Evolutionary conservation across 176 grass and related monocot species (phyloP).

Genomic region (Raddia distichophylla): DNA sequence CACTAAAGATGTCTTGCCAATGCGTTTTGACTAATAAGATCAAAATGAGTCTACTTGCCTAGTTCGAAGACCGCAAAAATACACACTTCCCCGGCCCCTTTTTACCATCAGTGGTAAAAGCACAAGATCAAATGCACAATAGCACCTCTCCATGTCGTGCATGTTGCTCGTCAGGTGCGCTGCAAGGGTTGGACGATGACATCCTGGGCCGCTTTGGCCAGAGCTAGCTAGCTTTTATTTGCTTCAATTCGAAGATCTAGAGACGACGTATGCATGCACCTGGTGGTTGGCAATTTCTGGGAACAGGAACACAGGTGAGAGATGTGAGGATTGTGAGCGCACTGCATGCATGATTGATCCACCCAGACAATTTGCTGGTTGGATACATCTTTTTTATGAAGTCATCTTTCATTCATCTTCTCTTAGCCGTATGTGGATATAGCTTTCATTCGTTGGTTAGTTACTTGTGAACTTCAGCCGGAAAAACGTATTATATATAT

Average conservation of each 20-base stretch:
- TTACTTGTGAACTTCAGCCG: constrained; percentile 29
- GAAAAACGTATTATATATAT: not conserved
- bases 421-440: not conserved
- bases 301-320: constrained; percentile 17
- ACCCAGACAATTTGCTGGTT: constrained; percentile 1
- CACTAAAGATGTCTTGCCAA: too few species aligned
- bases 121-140: too few species aligned
- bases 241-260: constrained; percentile 28
- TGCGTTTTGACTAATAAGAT: too few species aligned
- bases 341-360: constrained; percentile 45
- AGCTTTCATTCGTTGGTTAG: constrained; percentile 24
- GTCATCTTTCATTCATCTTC: constrained; percentile 33
- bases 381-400: not conserved
- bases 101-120: not conserved
- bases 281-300: constrained; percentile 37
- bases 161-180: constrained; percentile 32
- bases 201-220: constrained; percentile 15
- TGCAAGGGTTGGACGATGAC: not conserved
- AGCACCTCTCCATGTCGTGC: constrained; percentile 34
- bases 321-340: constrained; percentile 16
- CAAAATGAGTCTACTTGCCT: too few species aligned
- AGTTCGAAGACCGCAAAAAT: too few species aligned
- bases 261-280: not conserved
- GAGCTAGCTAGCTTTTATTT: not conserved
- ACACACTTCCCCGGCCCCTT: too few species aligned